Evolutionary conservation across 177 flowering plant species (phyloP), one percentile per base, ranked within the genome.

Genomic region (Vitis hybrid): DNA sequence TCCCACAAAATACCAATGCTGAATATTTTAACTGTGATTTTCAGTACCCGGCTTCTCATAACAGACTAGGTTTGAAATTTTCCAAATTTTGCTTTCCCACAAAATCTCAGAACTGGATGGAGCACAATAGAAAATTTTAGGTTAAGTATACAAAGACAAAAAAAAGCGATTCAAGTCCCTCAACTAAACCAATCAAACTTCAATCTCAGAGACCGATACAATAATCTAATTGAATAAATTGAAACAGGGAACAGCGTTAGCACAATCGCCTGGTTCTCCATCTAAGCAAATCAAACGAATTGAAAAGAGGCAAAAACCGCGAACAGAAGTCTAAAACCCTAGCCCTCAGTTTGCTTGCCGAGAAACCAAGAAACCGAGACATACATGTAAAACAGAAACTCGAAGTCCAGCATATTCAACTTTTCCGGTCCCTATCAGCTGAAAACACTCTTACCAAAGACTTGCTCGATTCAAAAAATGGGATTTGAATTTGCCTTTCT

Each of bases 241-340:
- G 29, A 26, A 26, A 26, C 29, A 26, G 29, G 29, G 29, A 26
- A 26, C 29, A 26, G 29, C 72, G 68, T 74, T 74, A 68, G 3
- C 39, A 55, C 69, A 33, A 74, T 20, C 68, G 64, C 8, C 3
- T 31, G 51, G 15, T 22, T 14, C 16, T 50, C 71, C 49, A 49
- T 2, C 53, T 19, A 14, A 52, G 2, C 18, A 14, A 15, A 31
- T 10, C 29, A 60, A 16, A 5, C 2, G 49, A 1, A 15, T 26
- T 3, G 39, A 51, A 22, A 33, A n/a, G 26, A 5, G 16, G 9
- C 53, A 60, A 55, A 13, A 55, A 2, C 10, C 13, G 1, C n/a
- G 2, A 55, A 29, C 55, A 45, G 14, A 68, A 59, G 49, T 50
- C 60, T 4, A 15, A 48, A 31, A 7, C 9, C 31, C 39, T 61